Conservation (phyloP, 1,284 basidiomycete species). For the Trametes versicolor region DNA sequence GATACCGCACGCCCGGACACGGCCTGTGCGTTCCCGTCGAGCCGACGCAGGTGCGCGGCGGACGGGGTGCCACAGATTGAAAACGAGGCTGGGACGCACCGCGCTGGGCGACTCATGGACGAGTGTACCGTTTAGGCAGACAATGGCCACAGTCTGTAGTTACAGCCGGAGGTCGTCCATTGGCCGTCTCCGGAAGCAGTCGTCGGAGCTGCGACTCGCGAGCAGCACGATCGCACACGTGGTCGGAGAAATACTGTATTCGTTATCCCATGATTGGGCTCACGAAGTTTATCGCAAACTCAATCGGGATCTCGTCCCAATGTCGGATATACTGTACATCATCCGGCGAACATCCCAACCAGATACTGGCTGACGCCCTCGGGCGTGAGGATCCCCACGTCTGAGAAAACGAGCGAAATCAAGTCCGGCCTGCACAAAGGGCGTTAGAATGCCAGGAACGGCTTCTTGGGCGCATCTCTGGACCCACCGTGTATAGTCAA, state of each 20-base stretch:
- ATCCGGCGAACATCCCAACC: slow-evolving; percentile 90
- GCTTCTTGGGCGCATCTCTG: slow-evolving; percentile 13
- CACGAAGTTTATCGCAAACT: slow-evolving; percentile 52
- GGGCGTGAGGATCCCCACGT: slow-evolving; percentile 92
- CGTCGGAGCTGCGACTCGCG: slow-evolving; percentile 17
- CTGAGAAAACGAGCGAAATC: slow-evolving; percentile 91
- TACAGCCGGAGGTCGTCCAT: slow-evolving; percentile 10
- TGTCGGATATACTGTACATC: slow-evolving; percentile 37
- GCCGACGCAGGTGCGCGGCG: slow-evolving; percentile 4
- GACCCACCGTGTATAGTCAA: slow-evolving; percentile 82
- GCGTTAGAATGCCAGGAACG: slow-evolving; percentile 21
- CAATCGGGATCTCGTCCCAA: slow-evolving; percentile 45
- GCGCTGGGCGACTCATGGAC: not conserved
- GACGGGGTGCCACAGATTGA: slow-evolving; percentile 14
- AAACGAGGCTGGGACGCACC: slow-evolving; percentile 16
- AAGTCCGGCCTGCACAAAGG: slow-evolving; percentile 73
- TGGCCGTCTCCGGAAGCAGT: slow-evolving; percentile 20
- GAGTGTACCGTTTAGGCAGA: slow-evolving; percentile 19
- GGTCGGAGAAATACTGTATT: slow-evolving; percentile 38
- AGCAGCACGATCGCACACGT: slow-evolving; percentile 41
- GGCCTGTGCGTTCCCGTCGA: slow-evolving; percentile 7
- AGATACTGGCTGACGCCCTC: slow-evolving; percentile 92
- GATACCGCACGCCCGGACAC: slow-evolving; percentile 24
- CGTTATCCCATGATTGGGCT: slow-evolving; percentile 39
- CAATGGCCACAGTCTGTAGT: slow-evolving; percentile 12